These are phyloP conservation scores for Penicillium sp. DNA, from an alignment of 2,329 filamentous ascomycete genomes.

Conservation along the genomic window DNA sequence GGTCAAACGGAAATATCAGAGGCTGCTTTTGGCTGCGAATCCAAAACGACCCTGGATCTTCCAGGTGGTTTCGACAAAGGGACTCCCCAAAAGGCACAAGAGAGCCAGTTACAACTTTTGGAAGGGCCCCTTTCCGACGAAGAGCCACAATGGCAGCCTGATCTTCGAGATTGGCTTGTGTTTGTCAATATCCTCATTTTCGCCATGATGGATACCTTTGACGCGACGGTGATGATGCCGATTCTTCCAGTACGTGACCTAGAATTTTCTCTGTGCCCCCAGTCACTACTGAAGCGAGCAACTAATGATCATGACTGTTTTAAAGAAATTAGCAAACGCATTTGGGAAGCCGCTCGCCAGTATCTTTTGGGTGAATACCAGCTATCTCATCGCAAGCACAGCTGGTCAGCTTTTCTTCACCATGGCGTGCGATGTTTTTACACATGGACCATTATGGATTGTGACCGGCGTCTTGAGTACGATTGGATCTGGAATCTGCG, in stretches of 20 bases:
- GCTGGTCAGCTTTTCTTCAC: slow-evolving; percentile 25
- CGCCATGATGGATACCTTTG: slow-evolving; percentile 46
- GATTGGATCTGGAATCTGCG: slow-evolving; percentile 42
- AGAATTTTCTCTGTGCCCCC: too few relatives aligned
- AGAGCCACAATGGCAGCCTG: slow-evolving; percentile 32
- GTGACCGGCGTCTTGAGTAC: slow-evolving; percentile 42
- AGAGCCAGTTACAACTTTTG: slow-evolving; percentile 18
- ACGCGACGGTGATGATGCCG: slow-evolving; percentile 45
- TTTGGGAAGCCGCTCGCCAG: slow-evolving; percentile 32
- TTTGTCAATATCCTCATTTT: slow-evolving; percentile 40
- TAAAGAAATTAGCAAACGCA: slow-evolving; percentile 29
- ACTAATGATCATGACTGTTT: too few relatives aligned
- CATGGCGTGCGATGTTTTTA: slow-evolving; percentile 37
- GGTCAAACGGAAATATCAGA: slow-evolving; percentile 6
- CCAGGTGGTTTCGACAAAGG: slow-evolving; percentile 10
- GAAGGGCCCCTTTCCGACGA: slow-evolving; percentile 11
- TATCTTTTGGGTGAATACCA: slow-evolving; percentile 47
- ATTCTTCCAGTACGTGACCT: slow-evolving; percentile 30
- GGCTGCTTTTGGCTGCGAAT: slow-evolving; percentile 12
- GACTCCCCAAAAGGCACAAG: slow-evolving; percentile 8
- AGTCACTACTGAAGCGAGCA: too few relatives aligned
- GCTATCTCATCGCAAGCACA: slow-evolving; percentile 40
- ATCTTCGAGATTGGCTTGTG: slow-evolving; percentile 37
- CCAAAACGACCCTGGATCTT: slow-evolving; percentile 11
- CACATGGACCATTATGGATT: slow-evolving; percentile 42